Percentiles rank a stretch among this genome's conserved stretches.
These are phyloP conservation scores for Flueggea neowawraea DNA, from an alignment of 441 rosid species.

Conservation along the genomic window DNA sequence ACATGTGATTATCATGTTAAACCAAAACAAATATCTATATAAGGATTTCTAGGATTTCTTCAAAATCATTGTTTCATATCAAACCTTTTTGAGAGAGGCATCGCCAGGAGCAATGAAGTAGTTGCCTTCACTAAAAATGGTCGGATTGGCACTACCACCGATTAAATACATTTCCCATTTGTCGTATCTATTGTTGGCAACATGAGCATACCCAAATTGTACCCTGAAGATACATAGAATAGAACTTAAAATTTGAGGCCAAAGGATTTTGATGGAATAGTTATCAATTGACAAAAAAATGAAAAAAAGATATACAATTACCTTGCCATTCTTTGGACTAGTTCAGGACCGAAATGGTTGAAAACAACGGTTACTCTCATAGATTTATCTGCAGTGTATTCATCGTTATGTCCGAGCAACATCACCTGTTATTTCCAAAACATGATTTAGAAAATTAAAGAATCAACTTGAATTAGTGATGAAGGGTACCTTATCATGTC, in stretches of 20 bases:
- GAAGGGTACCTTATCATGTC: constrained; percentile 88
- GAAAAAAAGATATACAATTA: constrained; percentile 12
- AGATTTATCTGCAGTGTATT: constrained; percentile 33
- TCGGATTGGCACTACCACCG: constrained; percentile 87
- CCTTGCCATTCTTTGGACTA: constrained; percentile 87
- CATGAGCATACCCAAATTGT: constrained; percentile 86
- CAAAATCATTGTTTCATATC: too few relatives aligned
- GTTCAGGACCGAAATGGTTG: constrained; percentile 65
- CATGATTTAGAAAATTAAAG: too few relatives aligned
- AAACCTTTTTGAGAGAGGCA: too few relatives aligned
- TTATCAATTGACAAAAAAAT: background rate
- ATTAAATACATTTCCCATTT: constrained; percentile 97
- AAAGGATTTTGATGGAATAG: too few relatives aligned
- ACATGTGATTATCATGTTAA: too few relatives aligned
- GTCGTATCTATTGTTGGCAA: constrained; percentile 88
- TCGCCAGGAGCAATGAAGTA: too few relatives aligned
- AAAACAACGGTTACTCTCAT: constrained; percentile 81
- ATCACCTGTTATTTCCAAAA: too few relatives aligned
- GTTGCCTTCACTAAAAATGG: constrained; percentile 59
- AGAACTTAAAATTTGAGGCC: background rate
- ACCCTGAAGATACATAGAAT: constrained; percentile 44
- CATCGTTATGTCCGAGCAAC: too few relatives aligned
- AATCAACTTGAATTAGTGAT: constrained; percentile 28
- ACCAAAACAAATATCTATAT: too few relatives aligned
- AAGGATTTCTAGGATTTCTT: too few relatives aligned